Evolutionary conservation across 164 flowering plant species (phyloP).

Genomic region (Sedum album): DNA sequence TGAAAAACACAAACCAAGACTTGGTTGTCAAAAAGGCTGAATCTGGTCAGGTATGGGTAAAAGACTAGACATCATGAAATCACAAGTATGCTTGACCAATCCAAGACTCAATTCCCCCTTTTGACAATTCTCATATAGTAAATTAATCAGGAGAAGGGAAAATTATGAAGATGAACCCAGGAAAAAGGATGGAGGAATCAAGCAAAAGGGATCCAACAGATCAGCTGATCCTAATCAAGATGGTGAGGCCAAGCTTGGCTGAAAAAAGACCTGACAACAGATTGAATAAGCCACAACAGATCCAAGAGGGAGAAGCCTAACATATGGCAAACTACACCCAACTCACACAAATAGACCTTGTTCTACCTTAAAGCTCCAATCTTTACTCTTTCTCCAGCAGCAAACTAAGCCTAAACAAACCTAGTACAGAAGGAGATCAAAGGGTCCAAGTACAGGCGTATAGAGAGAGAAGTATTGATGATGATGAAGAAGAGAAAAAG

Average conservation of each 20-base stretch:
- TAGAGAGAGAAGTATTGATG: neutral
- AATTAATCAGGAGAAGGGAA: neutral
- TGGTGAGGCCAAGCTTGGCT: neutral
- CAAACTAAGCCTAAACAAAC: neutral
- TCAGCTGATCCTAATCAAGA: neutral
- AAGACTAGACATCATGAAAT: too few species aligned
- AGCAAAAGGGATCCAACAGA: neutral
- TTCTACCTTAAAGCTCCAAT: slow-evolving; percentile 3
- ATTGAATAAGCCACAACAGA: neutral
- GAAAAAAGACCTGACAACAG: neutral
- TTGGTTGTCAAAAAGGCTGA: too few species aligned
- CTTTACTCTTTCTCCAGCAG: neutral
- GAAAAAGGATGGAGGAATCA: neutral
- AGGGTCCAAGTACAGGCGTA: neutral
- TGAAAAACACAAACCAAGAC: too few species aligned
- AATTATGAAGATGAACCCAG: neutral
- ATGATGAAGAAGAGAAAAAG: neutral
- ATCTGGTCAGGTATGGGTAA: too few species aligned
- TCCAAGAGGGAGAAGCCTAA: neutral
- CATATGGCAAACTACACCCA: neutral
- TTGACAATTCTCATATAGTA: neutral
- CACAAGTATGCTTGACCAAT: too few species aligned
- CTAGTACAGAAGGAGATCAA: neutral
- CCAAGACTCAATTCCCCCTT: too few species aligned
- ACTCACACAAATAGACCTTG: neutral